phyloP scores from a whole-genome alignment of 768 basidiomycete species.

The Cubamyces lactineus region DNA sequence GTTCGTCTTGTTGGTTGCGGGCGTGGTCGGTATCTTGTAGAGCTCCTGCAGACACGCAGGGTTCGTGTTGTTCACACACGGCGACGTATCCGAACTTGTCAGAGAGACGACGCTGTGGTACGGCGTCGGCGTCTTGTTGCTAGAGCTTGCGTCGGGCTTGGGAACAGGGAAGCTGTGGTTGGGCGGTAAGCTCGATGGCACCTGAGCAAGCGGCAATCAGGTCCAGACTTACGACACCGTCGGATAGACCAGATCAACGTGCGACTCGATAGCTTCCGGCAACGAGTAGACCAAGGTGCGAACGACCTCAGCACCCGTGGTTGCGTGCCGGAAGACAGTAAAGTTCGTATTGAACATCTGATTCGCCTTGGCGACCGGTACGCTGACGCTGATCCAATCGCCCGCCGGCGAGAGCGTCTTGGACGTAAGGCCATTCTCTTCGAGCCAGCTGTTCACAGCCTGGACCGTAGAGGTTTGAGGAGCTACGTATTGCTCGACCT shows the following conservation, averaged over 20 bases:
- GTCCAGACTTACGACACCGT: conserved; percentile 30
- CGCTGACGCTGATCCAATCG: conserved; percentile 40
- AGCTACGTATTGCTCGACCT: conserved; percentile 34
- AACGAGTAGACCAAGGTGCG: conserved; percentile 43
- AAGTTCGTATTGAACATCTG: conserved; percentile 39
- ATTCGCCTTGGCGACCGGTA: conserved; percentile 40
- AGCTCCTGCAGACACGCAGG: conserved; percentile 36
- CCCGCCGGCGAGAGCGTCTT: conserved; percentile 30
- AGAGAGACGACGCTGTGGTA: neutral
- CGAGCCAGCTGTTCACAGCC: conserved; percentile 34
- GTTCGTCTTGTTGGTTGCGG: conserved; percentile 29
- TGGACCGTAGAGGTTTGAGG: conserved; percentile 30
- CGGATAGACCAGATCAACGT: conserved; percentile 40
- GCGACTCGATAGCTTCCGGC: conserved; percentile 34
- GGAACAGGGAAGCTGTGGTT: neutral
- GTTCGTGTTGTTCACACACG: conserved; percentile 26
- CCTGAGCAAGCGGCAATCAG: neutral
- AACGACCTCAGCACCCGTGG: conserved; percentile 33
- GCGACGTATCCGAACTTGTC: neutral
- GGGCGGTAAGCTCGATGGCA: too few species aligned
- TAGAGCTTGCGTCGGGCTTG: neutral
- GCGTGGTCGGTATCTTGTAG: conserved; percentile 38
- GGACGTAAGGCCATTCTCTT: conserved; percentile 33
- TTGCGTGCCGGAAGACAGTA: conserved; percentile 36
- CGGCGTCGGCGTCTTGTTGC: too few species aligned